These are phyloP conservation scores for Maudiozyma barnettii DNA, from an alignment of 805 yeast species.

Conservation along the genomic window DNA sequence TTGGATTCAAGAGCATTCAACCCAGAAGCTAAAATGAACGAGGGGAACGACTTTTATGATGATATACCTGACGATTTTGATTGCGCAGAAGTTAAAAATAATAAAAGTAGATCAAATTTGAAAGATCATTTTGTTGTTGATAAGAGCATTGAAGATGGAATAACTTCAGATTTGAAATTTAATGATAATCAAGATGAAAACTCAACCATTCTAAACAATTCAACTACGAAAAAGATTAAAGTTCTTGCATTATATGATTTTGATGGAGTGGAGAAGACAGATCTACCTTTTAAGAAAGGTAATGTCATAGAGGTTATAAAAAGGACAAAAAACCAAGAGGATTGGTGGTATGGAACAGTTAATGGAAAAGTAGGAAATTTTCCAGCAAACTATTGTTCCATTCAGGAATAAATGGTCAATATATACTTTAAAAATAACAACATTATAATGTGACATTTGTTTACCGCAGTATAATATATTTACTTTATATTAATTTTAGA, in stretches of 20 bases:
- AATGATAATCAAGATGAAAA: not conserved
- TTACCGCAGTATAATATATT: too few species aligned
- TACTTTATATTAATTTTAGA: too few species aligned
- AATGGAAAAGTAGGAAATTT: slow-evolving; percentile 84
- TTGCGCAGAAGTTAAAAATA: not conserved
- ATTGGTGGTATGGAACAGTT: slow-evolving; percentile 97
- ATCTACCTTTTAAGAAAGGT: slow-evolving; percentile 86
- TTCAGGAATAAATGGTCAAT: too few species aligned
- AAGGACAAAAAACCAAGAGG: slow-evolving; percentile 80
- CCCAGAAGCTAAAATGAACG: slow-evolving; percentile 45
- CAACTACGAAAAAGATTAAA: slow-evolving; percentile 29
- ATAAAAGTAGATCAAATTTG: slow-evolving; percentile 3
- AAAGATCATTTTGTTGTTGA: not conserved
- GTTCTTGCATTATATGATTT: slow-evolving; percentile 86
- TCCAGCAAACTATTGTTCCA: slow-evolving; percentile 72
- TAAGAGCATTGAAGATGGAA: not conserved
- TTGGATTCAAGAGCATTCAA: slow-evolving; percentile 78
- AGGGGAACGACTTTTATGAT: slow-evolving; percentile 36
- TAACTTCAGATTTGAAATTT: not conserved
- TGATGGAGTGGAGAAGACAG: slow-evolving; percentile 90
- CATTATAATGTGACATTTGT: slow-evolving; percentile 27
- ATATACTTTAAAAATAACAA: slow-evolving; percentile 35
- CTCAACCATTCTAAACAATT: not conserved
- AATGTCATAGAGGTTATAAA: slow-evolving; percentile 82
- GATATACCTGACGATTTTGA: slow-evolving; percentile 41